Percentiles rank a stretch among this genome's conserved stretches.
These are phyloP conservation scores for Nicotiana attenuata DNA, from an alignment of 257 asterid species.

Conservation along the genomic window DNA sequence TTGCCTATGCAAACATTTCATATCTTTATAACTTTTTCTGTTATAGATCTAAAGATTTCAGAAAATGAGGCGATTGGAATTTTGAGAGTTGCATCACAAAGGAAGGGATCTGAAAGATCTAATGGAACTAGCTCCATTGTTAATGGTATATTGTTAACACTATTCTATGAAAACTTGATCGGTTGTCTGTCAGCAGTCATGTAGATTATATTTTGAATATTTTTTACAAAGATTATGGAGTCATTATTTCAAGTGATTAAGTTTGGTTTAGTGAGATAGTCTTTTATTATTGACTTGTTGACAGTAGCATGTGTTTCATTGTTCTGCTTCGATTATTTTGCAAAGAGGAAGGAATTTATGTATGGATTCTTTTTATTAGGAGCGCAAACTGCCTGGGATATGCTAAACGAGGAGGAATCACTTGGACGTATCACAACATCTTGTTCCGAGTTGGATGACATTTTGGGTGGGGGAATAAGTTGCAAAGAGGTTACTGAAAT, in stretches of 20 bases:
- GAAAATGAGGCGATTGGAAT: slow-evolving; percentile 61
- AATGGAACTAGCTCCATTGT: slow-evolving; percentile 38
- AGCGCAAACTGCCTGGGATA: slow-evolving; percentile 96
- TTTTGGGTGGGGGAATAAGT: slow-evolving; percentile 88
- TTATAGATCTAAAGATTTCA: slow-evolving; percentile 57
- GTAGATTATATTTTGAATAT: background rate
- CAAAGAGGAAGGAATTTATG: background rate
- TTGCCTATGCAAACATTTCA: background rate
- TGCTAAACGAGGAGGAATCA: slow-evolving; percentile 76
- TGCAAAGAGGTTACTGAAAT: slow-evolving; percentile 94
- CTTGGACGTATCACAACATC: slow-evolving; percentile 67
- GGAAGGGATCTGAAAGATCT: slow-evolving; percentile 41
- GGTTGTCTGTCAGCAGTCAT: background rate
- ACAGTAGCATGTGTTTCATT: background rate
- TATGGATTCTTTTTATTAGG: slow-evolving; percentile 31
- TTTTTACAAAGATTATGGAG: background rate
- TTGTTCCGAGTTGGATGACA: slow-evolving; percentile 73
- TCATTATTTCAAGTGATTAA: background rate
- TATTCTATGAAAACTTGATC: background rate
- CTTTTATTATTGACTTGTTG: background rate
- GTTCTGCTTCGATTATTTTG: background rate
- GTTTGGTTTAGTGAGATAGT: background rate
- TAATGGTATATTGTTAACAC: slow-evolving; percentile 37
- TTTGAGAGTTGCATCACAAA: slow-evolving; percentile 49
- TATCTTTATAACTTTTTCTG: background rate